Conservation (phyloP, 768 basidiomycete genomes). For the Leucosporidium creatinivorum region DNA sequence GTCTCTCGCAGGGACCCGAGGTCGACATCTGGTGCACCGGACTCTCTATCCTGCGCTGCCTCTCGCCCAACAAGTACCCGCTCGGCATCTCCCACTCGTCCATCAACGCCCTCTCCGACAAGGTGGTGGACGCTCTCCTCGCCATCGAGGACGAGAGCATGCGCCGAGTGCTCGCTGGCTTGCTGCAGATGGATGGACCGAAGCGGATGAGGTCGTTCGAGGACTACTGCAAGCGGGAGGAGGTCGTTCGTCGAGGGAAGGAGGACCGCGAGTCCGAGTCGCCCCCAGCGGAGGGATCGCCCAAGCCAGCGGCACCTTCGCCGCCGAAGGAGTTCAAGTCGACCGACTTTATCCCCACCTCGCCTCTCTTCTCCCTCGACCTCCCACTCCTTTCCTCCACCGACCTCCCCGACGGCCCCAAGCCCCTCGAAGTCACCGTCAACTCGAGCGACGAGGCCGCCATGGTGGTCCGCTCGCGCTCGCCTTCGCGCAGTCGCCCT, state of each 20-base stretch:
- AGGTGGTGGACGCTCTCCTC: slow-evolving; percentile 41
- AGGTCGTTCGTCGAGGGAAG: background rate
- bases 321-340: slow-evolving; percentile 41
- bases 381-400: slow-evolving; percentile 25
- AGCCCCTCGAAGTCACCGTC: background rate
- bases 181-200: slow-evolving; percentile 42
- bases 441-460: background rate
- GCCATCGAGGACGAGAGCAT: slow-evolving; percentile 33
- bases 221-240: slow-evolving; percentile 34
- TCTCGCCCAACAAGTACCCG: slow-evolving; percentile 43
- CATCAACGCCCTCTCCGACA: slow-evolving; percentile 39
- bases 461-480: background rate
- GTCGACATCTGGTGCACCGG: slow-evolving; percentile 48
- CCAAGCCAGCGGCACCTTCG: background rate
- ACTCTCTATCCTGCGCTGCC: slow-evolving; percentile 43
- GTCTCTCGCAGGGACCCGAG: slow-evolving; percentile 41
- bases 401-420: background rate
- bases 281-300: background rate
- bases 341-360: slow-evolving; percentile 41
- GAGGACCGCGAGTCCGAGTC: background rate
- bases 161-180: slow-evolving; percentile 38
- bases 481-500: background rate
- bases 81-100: slow-evolving; percentile 43
- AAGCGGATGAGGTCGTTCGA: slow-evolving; percentile 41
- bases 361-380: slow-evolving; percentile 41